Evolutionary conservation across 2,329 filamentous ascomycete genomes (phyloP).

Genomic region (Phoma sp.): DNA sequence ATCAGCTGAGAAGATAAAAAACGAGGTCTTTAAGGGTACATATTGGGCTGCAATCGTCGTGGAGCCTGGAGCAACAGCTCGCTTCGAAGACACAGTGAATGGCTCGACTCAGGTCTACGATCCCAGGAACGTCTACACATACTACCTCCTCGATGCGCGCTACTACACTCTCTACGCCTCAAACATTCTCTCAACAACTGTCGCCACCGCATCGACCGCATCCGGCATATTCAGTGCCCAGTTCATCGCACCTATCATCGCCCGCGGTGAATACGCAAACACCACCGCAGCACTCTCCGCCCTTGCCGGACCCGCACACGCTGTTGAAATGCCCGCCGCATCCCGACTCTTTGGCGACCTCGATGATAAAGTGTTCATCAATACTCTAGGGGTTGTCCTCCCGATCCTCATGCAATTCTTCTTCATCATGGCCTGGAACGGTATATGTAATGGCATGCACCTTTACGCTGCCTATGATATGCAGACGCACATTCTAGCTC

Average conservation of each 20-base stretch:
- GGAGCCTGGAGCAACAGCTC: conserved; percentile 14
- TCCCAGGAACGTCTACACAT: conserved; percentile 16
- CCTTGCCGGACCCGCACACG: conserved; percentile 10
- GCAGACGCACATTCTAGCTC: conserved; percentile 17
- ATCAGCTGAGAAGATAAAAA: conserved; percentile 14
- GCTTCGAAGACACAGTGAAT: conserved; percentile 20
- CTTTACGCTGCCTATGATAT: conserved; percentile 21
- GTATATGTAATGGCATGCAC: conserved; percentile 38
- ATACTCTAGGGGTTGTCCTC: conserved; percentile 54
- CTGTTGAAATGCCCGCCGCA: conserved; percentile 7
- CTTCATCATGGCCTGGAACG: conserved; percentile 55
- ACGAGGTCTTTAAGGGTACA: conserved; percentile 21
- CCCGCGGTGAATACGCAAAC: conserved; percentile 8
- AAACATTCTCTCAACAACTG: conserved; percentile 11
- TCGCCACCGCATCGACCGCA: conserved; percentile 17
- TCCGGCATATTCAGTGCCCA: conserved; percentile 15
- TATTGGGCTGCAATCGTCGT: conserved; percentile 23
- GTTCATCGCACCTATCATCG: conserved; percentile 10
- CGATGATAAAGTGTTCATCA: conserved; percentile 31
- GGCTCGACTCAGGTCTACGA: conserved; percentile 16
- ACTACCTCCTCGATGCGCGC: conserved; percentile 17
- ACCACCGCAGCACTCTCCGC: conserved; percentile 11
- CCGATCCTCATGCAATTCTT: conserved; percentile 58
- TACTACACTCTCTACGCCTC: conserved; percentile 19
- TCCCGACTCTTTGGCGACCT: conserved; percentile 6